Evolutionary conservation across 1,284 basidiomycete species (phyloP).

Genomic region (Puccinia triticina): DNA sequence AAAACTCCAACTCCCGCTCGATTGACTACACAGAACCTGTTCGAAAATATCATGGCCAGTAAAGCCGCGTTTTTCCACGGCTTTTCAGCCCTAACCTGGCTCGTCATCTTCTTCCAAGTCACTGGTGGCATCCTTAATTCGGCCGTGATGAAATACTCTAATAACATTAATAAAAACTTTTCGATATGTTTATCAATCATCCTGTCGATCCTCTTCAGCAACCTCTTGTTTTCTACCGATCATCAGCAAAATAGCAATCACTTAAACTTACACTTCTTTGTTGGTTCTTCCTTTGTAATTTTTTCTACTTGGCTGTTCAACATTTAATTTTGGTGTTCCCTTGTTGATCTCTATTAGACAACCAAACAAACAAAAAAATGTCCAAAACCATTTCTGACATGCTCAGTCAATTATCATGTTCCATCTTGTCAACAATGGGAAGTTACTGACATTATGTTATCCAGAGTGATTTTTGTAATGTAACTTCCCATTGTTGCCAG

Average conservation of each 20-base stretch:
- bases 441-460: too few relatives aligned
- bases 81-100: constrained; percentile 59
- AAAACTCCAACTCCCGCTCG: neutral
- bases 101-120: constrained; percentile 60
- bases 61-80: constrained; percentile 50
- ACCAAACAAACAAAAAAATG: neutral
- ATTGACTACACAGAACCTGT: neutral
- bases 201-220: constrained; percentile 59
- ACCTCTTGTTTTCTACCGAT: constrained; percentile 55
- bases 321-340: constrained; percentile 1
- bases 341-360: neutral
- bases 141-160: constrained; percentile 60
- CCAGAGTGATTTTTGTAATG: too few relatives aligned
- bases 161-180: constrained; percentile 61
- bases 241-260: constrained; percentile 20
- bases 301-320: constrained; percentile 58
- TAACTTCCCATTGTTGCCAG: too few relatives aligned
- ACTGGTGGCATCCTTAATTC: constrained; percentile 60
- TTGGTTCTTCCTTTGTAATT: constrained; percentile 57
- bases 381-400: neutral
- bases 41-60: constrained; percentile 54
- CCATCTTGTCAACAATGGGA: too few relatives aligned
- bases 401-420: too few relatives aligned
- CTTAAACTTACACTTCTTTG: constrained; percentile 55
- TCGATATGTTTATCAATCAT: constrained; percentile 60